Evolutionary conservation across 306 rosid genomes (phyloP), one percentile per base, ranked within the genome.

Genomic region (Crotalaria pallida): DNA sequence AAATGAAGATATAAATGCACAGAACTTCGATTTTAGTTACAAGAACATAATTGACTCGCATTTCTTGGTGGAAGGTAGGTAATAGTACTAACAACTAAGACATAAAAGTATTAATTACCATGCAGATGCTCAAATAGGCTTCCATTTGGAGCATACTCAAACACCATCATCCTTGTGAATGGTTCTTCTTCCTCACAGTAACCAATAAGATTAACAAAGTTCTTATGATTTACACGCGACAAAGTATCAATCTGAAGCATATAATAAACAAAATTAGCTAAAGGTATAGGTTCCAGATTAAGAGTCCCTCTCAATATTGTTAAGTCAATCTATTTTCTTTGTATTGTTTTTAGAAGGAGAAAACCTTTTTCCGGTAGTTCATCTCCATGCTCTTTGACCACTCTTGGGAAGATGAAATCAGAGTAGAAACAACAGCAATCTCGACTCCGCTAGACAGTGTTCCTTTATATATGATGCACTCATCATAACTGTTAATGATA

Each of bases 131-230:
- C 97, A 50, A 65, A 89, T 61, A 95, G 77, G 48, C 57, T 78
- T 79, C 99, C 99, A 50, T 84, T 95, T 19, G 99, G 97, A 66
- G 96, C 96, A 74, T 95, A 95, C 83, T 95, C 99, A 36, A 89
- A 84, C 80, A 95, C 92, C 87, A 89, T 79, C 97, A 95, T 95
- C 78, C 99, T 81, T 6, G 85, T 77, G 67, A 95, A 95, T 16
- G 97, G 96, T 59, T 91, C 89, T 75, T 89, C 84, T 64, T 91
- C 99, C 75, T 91, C 99, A 23, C 99, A 95, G 68, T 59, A 91
- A 10, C 99, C 99, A 59, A 95, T 87, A 47, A 91, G 97, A 81
- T 95, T 95, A 43, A 86, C 72, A 76, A 91, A 95, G 76, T 95
- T 95, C 73, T 95, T 95, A 77, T 95, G 99, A 81, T 95, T 95